Conservation (phyloP, 129 eudicot species). For the Chrysanthemum makinoi region DNA sequence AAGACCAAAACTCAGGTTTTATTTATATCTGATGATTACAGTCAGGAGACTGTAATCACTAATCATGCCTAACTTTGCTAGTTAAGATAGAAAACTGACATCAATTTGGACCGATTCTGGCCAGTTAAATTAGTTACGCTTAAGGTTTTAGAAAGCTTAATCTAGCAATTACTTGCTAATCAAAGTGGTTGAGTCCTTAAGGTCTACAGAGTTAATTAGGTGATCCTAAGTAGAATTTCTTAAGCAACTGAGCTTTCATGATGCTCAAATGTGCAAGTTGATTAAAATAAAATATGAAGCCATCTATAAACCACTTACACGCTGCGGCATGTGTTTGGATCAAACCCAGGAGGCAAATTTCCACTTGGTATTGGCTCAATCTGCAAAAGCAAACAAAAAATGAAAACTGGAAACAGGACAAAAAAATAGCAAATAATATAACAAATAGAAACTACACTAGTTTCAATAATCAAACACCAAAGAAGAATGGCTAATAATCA, state of each 20-base stretch:
- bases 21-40: not conserved
- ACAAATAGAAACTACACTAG: not conserved
- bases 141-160: not conserved
- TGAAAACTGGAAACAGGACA: slow-evolving; percentile 19
- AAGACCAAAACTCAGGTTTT: too few relatives aligned
- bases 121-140: not conserved
- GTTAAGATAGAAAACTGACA: not conserved
- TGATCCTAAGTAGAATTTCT: slow-evolving; percentile 12
- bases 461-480: not conserved
- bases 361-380: slow-evolving; percentile 70
- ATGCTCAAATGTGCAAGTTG: too few relatives aligned
- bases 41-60: not conserved
- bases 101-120: not conserved
- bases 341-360: not conserved
- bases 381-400: slow-evolving; percentile 44
- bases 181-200: not conserved
- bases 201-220: not conserved
- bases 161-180: not conserved
- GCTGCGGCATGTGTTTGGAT: too few relatives aligned
- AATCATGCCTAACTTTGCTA: not conserved
- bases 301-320: too few relatives aligned
- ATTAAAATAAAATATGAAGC: too few relatives aligned
- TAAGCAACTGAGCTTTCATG: not conserved
- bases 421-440: not conserved
- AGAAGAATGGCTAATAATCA: not conserved